Conservation (phyloP, 208 protist species). For the Trypanosoma congolense region DNA sequence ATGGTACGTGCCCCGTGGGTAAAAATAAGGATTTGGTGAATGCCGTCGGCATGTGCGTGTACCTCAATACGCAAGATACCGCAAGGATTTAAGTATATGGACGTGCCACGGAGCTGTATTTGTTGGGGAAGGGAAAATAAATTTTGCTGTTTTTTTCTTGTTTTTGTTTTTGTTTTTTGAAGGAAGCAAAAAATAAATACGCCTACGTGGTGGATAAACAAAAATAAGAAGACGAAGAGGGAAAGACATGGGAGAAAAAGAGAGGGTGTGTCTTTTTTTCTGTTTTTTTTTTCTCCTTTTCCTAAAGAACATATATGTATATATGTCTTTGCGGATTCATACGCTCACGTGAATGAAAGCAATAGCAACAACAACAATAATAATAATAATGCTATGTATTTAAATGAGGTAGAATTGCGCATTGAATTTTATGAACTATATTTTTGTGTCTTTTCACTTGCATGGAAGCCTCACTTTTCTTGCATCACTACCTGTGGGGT, state of each 20-base stretch:
- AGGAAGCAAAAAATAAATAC: neutral
- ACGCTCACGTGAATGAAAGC: too few species aligned
- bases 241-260: slow-evolving; percentile 8
- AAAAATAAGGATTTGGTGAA: slow-evolving; percentile 10
- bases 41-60: slow-evolving; percentile 33
- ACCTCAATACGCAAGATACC: slow-evolving; percentile 27
- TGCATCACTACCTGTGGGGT: too few species aligned
- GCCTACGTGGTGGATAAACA: neutral
- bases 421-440: too few species aligned
- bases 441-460: too few species aligned
- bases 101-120: too few species aligned
- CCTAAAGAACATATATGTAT: slow-evolving; percentile 19
- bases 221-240: neutral
- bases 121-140: too few species aligned
- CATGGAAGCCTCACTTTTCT: too few species aligned
- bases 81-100: slow-evolving; percentile 5
- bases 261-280: slow-evolving; percentile 1
- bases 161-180: neutral
- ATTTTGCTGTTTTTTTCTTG: slow-evolving; percentile 1
- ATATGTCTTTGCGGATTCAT: too few species aligned
- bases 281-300: slow-evolving; percentile 21
- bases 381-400: too few species aligned
- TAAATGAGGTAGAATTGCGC: too few species aligned
- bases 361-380: too few species aligned
- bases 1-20: slow-evolving; percentile 9